A percentile compares a stretch with the other conserved stretches of the same genome.
Conservation (phyloP, 257 asterid genomes). For the Nicotiana noctiflora region DNA sequence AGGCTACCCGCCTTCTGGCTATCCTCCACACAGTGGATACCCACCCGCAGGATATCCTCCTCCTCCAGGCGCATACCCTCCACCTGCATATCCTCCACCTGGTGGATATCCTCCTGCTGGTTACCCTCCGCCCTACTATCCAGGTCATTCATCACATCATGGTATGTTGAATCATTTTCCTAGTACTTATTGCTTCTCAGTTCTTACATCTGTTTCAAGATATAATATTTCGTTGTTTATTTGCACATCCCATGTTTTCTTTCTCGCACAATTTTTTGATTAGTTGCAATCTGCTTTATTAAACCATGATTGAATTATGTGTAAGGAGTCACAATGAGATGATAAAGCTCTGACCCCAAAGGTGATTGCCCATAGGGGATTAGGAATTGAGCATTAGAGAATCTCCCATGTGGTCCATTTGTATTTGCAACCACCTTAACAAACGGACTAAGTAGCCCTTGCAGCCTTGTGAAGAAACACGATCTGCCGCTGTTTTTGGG, state of each 20-base stretch:
- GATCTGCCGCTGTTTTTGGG: neutral
- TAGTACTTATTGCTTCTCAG: neutral
- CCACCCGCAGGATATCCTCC: constrained; percentile 40
- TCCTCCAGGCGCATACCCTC: constrained; percentile 29
- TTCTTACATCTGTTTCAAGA: neutral
- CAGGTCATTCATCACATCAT: constrained; percentile 34
- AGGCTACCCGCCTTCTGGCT: constrained; percentile 29
- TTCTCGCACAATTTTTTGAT: neutral
- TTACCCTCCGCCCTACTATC: constrained; percentile 42
- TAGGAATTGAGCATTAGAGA: neutral
- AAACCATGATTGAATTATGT: neutral
- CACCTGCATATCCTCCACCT: constrained; percentile 41
- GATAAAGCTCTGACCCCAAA: neutral
- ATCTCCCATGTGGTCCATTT: neutral
- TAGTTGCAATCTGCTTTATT: neutral
- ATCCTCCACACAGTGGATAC: constrained; percentile 30
- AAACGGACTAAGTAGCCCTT: neutral
- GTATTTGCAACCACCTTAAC: neutral
- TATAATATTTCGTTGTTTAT: neutral
- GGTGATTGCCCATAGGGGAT: neutral
- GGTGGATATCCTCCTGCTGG: constrained; percentile 52
- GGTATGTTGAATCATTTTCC: constrained; percentile 38
- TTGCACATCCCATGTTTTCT: neutral
- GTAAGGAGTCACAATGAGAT: neutral
- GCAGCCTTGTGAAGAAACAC: neutral